Percentiles rank a stretch among this genome's conserved stretches.
Evolutionary conservation across 148 eudicot genomes (phyloP).

Genomic region (Fagopyrum esculentum): DNA sequence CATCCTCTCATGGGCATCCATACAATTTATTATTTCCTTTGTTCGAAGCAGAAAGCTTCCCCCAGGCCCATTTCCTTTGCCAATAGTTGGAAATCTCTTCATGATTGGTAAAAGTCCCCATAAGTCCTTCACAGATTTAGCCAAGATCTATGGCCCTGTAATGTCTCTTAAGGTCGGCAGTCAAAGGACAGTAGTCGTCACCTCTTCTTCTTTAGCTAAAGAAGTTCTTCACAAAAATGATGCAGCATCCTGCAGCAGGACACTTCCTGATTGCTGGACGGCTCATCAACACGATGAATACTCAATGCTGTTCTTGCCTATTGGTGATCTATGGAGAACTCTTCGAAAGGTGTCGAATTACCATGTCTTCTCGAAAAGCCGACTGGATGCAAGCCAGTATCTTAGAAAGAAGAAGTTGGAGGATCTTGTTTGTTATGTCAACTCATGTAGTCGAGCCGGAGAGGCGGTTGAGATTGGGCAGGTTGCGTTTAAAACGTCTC

Average conservation of each 20-base stretch:
- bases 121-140: not conserved
- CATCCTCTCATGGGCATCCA: not conserved
- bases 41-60: not conserved
- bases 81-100: conserved; percentile 7
- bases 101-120: conserved; percentile 5
- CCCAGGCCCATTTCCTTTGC: conserved; percentile 4
- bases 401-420: conserved; percentile 10
- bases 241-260: conserved; percentile 1
- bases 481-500: not conserved
- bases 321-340: not conserved
- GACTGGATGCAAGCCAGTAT: not conserved
- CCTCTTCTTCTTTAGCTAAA: conserved; percentile 1
- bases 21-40: not conserved
- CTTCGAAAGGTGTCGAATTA: not conserved
- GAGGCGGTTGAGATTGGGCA: not conserved
- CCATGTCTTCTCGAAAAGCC: not conserved
- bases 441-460: not conserved
- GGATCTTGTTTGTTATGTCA: not conserved
- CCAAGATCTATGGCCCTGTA: conserved; percentile 11
- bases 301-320: conserved; percentile 1
- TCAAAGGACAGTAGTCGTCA: not conserved
- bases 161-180: conserved; percentile 7
- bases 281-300: not conserved
- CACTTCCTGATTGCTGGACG: not conserved
- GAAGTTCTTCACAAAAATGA: conserved; percentile 9